Evolutionary conservation across 179 eudicot genomes (phyloP), one percentile per base, ranked within the genome.

Genomic region (Beta macrorhiza): DNA sequence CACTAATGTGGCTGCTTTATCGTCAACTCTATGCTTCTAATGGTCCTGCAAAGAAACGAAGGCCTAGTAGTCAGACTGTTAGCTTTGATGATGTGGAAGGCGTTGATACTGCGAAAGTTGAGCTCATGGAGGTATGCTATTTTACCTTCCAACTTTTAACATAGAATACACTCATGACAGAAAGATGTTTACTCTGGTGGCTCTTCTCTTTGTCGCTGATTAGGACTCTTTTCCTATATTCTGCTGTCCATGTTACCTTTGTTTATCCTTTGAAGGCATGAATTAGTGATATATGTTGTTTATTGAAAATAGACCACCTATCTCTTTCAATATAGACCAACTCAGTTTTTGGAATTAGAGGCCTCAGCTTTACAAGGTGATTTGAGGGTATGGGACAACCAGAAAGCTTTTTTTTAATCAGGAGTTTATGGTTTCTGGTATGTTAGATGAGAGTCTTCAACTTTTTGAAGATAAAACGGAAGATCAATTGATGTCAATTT

Each of bases 1-100:
- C 98, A 52, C 82, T 97, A 9, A 94, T 97, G 97, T 97, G 98
- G 98, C 87, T 92, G 65, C 89, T 97, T 61, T 91, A 94, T 82
- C 97, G 99, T 52, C 99, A 97, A 85, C 91, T 97, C 59, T 87
- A 91, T 84, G 85, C 93, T 58, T 87, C 91, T 52, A 95, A 92
- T 87, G 89, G 97, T 80, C 91, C 91, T 19, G 97, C 97, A 15
- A 94, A 79, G 84, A 97, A 92, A 84, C 88, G 93, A 29, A 87
- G 79, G 74, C 90, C 97, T 76, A 90, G 89, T 79, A 90, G 84
- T 83, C 90, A 92, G 86, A 80, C 82, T 82, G 95, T 91, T 81
- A 80, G 89, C 89, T 97, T 97, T 87, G 91, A 93, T 64, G 99
- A 97, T 81, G 99, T 97, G 77, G 99, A 94, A 84, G 99, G 99